Conservation (phyloP, 2,329 filamentous ascomycete species). For the Ceratocystis papillata region DNA sequence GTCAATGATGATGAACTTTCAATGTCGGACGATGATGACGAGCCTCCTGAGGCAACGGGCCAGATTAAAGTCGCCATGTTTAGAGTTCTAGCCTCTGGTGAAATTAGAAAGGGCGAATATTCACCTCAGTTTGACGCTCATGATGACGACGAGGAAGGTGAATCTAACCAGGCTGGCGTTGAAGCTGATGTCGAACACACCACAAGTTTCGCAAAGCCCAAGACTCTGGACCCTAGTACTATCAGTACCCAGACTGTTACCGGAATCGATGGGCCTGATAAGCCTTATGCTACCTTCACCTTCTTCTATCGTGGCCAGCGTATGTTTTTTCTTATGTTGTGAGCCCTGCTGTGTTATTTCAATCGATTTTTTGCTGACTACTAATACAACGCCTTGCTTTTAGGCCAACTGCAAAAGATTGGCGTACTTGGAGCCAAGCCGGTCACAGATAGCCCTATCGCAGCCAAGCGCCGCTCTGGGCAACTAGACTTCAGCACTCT, state of each 20-base stretch:
- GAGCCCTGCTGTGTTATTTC: conserved; percentile 5
- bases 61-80: conserved; percentile 98
- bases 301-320: conserved; percentile 95
- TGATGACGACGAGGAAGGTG: conserved; percentile 65
- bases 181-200: conserved; percentile 90
- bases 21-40: conserved; percentile 73
- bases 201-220: conserved; percentile 93
- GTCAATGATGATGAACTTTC: conserved; percentile 60
- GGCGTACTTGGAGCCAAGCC: conserved; percentile 66
- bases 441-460: conserved; percentile 48
- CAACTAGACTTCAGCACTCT: conserved; percentile 78
- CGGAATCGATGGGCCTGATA: conserved; percentile 88
- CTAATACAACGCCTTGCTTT: background rate
- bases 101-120: conserved; percentile 97
- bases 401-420: conserved; percentile 94
- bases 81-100: conserved; percentile 84
- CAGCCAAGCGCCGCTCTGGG: conserved; percentile 66
- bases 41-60: conserved; percentile 83
- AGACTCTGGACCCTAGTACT: conserved; percentile 87
- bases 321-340: conserved; percentile 41
- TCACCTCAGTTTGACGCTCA: conserved; percentile 95
- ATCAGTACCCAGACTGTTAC: conserved; percentile 99
- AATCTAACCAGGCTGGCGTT: conserved; percentile 22
- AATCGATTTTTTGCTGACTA: background rate
- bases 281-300: conserved; percentile 92